Base-by-base conservation (phyloP, 352 stramenopile species). In the Peronospora destructor region DNA sequence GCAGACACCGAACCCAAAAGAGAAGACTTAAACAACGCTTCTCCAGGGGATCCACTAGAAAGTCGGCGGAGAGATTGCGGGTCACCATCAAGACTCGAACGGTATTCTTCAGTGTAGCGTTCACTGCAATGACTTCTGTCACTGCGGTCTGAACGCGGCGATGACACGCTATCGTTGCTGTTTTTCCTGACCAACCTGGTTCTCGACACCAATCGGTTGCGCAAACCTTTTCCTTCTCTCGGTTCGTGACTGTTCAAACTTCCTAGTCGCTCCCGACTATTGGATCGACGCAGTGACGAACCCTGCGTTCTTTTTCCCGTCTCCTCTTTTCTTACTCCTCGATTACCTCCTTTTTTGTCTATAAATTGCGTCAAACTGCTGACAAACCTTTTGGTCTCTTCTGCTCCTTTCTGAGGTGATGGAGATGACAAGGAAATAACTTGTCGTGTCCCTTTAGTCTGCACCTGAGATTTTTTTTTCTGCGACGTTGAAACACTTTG, bases 141-240 rank as follows among this genome's bases (percentile, higher is more conserved):
- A 30, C 65, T 75, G 23, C 62, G 55, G 12, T 75, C 71, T 14
- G 72, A 83, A 9, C 64, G 64, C 33, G 74, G 69, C 6, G 69
- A 80, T 5, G 61, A 75, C 11, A 81, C 59, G 25, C 71, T 82
- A 38, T 84, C 72, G 12, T 59, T 59, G 51, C 72, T 84, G 53
- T 76, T 76, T 57, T 84, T 84, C 23, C 72, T 60, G 2, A 51
- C 60, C 29, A 73, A 40, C 7, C 43, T 64, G 7, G 53, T 59
- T 41, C 54, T 61, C 16, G 66, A 59, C 25, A 61, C 38, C 1
- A 61, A 72, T 10, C 53, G 59, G 13, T 45, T 56, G 6, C 64
- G 52, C 14, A 50, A 49, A 1, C 23, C 45, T 2, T 63, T 49
- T 17, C 33, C 25, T 9, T 64, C 44, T 17, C 36, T 53, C 11